Base-by-base conservation (phyloP, 176 grass and related monocot species). In the Oryza rufipogon region DNA sequence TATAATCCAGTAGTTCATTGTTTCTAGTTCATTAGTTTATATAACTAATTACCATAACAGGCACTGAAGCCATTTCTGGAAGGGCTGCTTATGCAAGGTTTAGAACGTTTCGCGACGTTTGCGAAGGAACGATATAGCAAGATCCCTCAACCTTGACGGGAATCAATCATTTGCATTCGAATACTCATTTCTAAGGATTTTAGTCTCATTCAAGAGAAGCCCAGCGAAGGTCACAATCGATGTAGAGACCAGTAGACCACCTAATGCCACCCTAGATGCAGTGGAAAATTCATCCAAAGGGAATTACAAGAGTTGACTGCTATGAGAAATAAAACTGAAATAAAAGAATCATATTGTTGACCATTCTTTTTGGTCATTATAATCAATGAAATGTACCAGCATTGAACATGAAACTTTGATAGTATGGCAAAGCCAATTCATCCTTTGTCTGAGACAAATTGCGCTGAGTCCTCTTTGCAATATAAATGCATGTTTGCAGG, bases 1-100 rank as follows among this genome's bases (percentile, higher is more conserved):
- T 13, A 0, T 68, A 77, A 15, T 68, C 20, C 20, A 17, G 11
- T 30, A 76, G 26, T 41, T 30, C 11, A 30, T 23, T 46, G 45
- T 74, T 17, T 19, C 49, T 3, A 78, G 75, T 68, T 16, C 4
- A 5, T 68, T 38, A 75, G 68, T 71, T 74, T 51, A 81, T 30
- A 41, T 63, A 68, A 75, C 70, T 77, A 71, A 82, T 26, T 33
- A 4, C 77, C 8, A 81, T 89, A 85, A 26, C 79, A 99, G 96
- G 93, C 91, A 48, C 77, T 96, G 76, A 99, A 94, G 86, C 96
- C 96, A 28, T 96, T 99, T 84, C 64, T 96, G 26, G 96, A 99
- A 88, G 84, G 91, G 2, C 80, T 99, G 49, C 93, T 99, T 77
- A 66, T 71, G 38, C 90, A 89, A 26, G 93, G 96, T 49, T 79